A percentile compares a stretch with the other conserved stretches of the same genome.
phyloP scores from a whole-genome alignment of 2,329 filamentous ascomycete genomes.

The Hysterium pulicare region DNA sequence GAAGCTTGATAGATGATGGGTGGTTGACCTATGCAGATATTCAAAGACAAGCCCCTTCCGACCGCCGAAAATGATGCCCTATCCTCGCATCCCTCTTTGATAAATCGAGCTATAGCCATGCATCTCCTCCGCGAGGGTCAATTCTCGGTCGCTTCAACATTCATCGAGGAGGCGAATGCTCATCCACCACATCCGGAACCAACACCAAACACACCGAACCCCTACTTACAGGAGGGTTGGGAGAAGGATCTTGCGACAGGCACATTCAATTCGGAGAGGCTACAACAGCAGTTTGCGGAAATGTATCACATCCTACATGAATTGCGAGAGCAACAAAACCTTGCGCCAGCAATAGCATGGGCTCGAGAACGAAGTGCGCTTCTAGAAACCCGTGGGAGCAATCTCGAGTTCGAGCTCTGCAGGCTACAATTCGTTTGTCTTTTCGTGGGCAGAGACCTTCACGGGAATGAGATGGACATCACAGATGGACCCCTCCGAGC shows the following conservation, averaged over 20 bases:
- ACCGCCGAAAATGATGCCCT: conserved; percentile 79
- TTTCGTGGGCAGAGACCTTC: conserved; percentile 60
- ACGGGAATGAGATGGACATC: conserved; percentile 45
- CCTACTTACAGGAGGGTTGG: conserved; percentile 31
- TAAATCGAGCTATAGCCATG: conserved; percentile 94
- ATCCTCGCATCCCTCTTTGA: conserved; percentile 68
- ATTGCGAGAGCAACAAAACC: conserved; percentile 66
- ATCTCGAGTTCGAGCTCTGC: conserved; percentile 91
- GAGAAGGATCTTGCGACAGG: conserved; percentile 51
- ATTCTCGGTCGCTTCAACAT: conserved; percentile 82
- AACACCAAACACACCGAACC: conserved; percentile 32
- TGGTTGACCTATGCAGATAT: conserved; percentile 57
- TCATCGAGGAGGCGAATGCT: conserved; percentile 67
- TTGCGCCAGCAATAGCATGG: conserved; percentile 84
- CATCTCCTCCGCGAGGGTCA: conserved; percentile 92
- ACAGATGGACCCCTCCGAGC: conserved; percentile 61
- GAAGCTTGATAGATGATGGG: too few species aligned
- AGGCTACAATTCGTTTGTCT: conserved; percentile 87
- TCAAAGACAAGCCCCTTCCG: conserved; percentile 61
- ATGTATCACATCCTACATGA: conserved; percentile 90
- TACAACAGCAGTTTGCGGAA: conserved; percentile 77
- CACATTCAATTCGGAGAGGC: conserved; percentile 59
- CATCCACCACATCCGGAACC: conserved; percentile 42
- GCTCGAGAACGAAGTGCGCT: conserved; percentile 66
- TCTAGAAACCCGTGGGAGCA: conserved; percentile 80